Conservation (phyloP, 176 grass and related monocot genomes). For the Eragrostis curvula region DNA sequence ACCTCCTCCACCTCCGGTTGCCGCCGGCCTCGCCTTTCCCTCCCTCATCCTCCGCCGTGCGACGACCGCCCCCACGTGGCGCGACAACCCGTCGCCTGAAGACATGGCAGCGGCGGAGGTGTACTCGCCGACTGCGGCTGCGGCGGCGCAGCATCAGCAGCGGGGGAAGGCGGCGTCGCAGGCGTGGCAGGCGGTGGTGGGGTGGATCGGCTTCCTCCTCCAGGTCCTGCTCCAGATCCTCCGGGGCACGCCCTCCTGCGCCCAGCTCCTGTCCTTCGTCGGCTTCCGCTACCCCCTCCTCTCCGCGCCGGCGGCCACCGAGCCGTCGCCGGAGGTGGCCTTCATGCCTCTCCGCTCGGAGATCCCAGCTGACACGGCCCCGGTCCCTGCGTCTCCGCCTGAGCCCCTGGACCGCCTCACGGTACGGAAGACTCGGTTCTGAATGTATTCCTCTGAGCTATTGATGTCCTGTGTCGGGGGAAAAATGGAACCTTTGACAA, state of each 20-base stretch:
- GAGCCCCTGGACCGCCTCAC: slow-evolving; percentile 68
- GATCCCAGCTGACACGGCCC: slow-evolving; percentile 62
- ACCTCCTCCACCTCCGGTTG: slow-evolving; percentile 39
- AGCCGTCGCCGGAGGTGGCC: slow-evolving; percentile 58
- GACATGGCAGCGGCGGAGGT: slow-evolving; percentile 63
- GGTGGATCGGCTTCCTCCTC: slow-evolving; percentile 83
- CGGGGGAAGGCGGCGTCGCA: slow-evolving; percentile 62
- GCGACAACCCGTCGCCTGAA: slow-evolving; percentile 29
- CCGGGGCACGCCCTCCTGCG: slow-evolving; percentile 79
- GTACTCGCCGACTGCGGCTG: slow-evolving; percentile 55
- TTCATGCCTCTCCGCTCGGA: slow-evolving; percentile 79
- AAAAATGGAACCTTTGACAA: slow-evolving; percentile 21
- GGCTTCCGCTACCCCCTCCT: slow-evolving; percentile 85
- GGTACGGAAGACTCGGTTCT: slow-evolving; percentile 60
- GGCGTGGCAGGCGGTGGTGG: slow-evolving; percentile 80
- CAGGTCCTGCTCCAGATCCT: slow-evolving; percentile 87
- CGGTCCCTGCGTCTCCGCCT: slow-evolving; percentile 39
- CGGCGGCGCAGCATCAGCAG: slow-evolving; percentile 57
- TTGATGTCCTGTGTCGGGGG: slow-evolving; percentile 3
- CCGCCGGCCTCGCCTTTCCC: slow-evolving; percentile 17
- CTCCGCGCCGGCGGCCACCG: slow-evolving; percentile 49
- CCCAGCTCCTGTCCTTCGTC: slow-evolving; percentile 90
- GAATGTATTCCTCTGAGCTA: slow-evolving; percentile 27
- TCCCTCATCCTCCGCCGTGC: background rate
- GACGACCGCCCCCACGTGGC: background rate